Evolutionary conservation across 768 basidiomycete species (phyloP), one percentile per base, ranked within the genome.

Genomic region (Lactarius hatsudake): DNA sequence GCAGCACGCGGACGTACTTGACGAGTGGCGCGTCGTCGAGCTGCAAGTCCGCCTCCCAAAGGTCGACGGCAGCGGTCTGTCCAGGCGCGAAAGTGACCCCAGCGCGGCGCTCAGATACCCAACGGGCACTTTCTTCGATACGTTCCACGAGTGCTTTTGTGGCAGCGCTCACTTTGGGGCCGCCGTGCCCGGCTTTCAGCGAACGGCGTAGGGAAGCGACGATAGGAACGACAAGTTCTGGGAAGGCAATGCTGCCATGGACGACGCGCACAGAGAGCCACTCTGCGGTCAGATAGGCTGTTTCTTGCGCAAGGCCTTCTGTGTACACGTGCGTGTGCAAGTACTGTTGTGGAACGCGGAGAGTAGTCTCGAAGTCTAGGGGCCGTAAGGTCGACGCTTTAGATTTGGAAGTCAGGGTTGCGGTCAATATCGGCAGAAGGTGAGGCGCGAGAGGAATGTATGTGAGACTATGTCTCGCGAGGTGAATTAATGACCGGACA

Each of bases 401-500:
- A 26, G 90, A 86, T 61, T 89, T 89, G 32, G 84, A 79, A 0
- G 83, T 81, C 58, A 98, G 85, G 59, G 86, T 83, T 18, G 91
- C 86, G 30, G 89, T 85, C 70, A 99, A 81, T 69, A 97, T 88
- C 55, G 95, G 92, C 64, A 98, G 83, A 66, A 98, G 82, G 78
- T 91, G 89, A 2, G 96, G 88, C 0, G 93, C 81, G 54, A 99
- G 82, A 12, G 97, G 95, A 64, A 97, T 86, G 77, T 93, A 98
- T 20, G 86, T 91, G 63, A 85, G 81, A 2, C 92, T 96, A 75
- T 94, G 93, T 59, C 85, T 85, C 45, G 89, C 87, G 69, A 99
- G 83, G 74, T 94, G 90, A 30, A 94, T 81, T 55, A 98, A 84
- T 1, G 97, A 96, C 12, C 93, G 91, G 40, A 91, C 78, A 66